A percentile compares a stretch with the other conserved stretches of the same genome.
phyloP scores from a whole-genome alignment of 345 rosid species.

The Linum trigynum region DNA sequence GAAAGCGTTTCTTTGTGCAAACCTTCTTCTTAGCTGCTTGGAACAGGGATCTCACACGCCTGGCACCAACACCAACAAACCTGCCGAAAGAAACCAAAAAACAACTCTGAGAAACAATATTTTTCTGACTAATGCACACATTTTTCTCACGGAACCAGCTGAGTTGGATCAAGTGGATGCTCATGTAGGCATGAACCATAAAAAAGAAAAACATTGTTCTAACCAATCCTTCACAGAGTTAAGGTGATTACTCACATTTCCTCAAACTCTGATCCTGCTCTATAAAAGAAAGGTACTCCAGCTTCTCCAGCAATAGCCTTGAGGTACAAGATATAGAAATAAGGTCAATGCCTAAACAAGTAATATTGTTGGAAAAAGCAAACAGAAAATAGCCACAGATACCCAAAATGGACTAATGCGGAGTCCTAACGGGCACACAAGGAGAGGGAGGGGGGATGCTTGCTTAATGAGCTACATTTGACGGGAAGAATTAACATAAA shows the following conservation, averaged over 20 bases:
- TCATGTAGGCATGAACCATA: not conserved
- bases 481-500: too few species aligned
- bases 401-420: not conserved
- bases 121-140: not conserved
- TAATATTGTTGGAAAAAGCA: slow-evolving; percentile 11
- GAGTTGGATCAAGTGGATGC: not conserved
- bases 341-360: not conserved
- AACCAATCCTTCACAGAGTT: not conserved
- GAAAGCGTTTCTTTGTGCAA: not conserved
- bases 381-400: not conserved
- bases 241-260: slow-evolving; percentile 63
- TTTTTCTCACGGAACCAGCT: not conserved
- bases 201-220: not conserved
- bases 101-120: slow-evolving; percentile 12
- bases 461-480: too few species aligned
- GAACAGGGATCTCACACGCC: slow-evolving; percentile 90
- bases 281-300: slow-evolving; percentile 94
- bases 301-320: slow-evolving; percentile 99
- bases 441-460: not conserved
- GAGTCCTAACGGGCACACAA: too few species aligned
- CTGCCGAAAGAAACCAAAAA: slow-evolving; percentile 30
- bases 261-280: slow-evolving; percentile 99
- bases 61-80: slow-evolving; percentile 99
- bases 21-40: slow-evolving; percentile 98
- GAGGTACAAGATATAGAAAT: slow-evolving; percentile 15